phyloP scores from a whole-genome alignment of 345 rosid genomes.

The Syzygium aromaticum region DNA sequence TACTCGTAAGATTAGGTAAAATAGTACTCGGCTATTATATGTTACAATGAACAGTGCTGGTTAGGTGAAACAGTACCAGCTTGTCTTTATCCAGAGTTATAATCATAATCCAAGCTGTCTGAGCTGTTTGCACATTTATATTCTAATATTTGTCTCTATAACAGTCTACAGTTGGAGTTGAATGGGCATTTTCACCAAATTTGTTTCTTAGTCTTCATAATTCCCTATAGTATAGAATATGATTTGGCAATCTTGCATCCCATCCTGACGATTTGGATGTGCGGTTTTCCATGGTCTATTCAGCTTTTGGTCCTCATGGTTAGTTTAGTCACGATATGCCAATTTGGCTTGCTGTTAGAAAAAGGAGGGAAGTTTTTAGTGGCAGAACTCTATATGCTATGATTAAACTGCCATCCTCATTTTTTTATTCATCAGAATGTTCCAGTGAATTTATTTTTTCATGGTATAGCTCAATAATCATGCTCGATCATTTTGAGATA shows the following conservation, averaged over 20 bases:
- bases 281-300: neutral
- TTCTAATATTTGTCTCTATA: too few species aligned
- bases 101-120: too few species aligned
- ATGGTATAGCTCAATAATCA: neutral
- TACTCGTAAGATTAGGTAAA: too few species aligned
- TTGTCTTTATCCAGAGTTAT: too few species aligned
- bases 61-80: too few species aligned
- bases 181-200: neutral
- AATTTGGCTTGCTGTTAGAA: neutral
- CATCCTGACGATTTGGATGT: neutral
- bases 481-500: neutral
- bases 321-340: neutral
- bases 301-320: neutral
- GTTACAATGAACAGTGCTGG: too few species aligned
- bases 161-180: neutral
- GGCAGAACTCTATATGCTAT: neutral
- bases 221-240: neutral
- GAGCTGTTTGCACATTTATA: too few species aligned
- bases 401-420: neutral
- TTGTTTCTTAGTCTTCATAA: neutral
- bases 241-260: neutral
- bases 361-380: neutral
- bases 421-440: neutral
- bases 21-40: too few species aligned
- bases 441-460: neutral